Evolutionary conservation across 176 grass and related monocot genomes (phyloP).

Genomic region (Elymus sibiricus): DNA sequence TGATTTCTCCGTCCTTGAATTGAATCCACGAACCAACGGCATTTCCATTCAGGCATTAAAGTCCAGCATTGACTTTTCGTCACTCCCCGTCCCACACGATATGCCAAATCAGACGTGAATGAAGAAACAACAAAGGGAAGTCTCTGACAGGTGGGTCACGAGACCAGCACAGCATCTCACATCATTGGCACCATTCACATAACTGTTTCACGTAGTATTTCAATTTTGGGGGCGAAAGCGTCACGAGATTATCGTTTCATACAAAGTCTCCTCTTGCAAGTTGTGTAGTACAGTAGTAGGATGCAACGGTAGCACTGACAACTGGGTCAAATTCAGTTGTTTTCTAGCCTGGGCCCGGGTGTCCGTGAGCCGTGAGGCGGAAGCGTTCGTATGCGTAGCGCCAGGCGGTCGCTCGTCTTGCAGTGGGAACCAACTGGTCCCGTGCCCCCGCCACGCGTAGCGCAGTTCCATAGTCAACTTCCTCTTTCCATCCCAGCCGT

Average conservation of each 20-base stretch:
- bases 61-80: neutral
- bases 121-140: neutral
- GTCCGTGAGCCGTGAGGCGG: neutral
- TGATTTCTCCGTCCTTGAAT: neutral
- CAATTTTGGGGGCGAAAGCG: neutral
- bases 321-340: accelerated
- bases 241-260: neutral
- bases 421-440: slow-evolving; percentile 9
- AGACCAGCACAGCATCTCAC: neutral
- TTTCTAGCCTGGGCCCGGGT: accelerated
- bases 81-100: neutral
- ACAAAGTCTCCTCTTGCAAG: neutral
- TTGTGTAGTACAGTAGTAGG: neutral
- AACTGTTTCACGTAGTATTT: neutral
- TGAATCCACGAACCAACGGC: neutral
- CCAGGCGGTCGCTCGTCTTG: neutral
- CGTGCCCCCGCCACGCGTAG: slow-evolving; percentile 14
- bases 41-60: neutral
- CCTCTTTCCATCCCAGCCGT: neutral
- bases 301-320: neutral
- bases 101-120: neutral
- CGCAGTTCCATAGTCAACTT: slow-evolving; percentile 29
- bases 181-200: neutral
- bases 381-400: neutral
- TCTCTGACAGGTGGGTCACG: neutral